Conservation (phyloP, 2,329 filamentous ascomycete species). For the Hypoxylon sp. region DNA sequence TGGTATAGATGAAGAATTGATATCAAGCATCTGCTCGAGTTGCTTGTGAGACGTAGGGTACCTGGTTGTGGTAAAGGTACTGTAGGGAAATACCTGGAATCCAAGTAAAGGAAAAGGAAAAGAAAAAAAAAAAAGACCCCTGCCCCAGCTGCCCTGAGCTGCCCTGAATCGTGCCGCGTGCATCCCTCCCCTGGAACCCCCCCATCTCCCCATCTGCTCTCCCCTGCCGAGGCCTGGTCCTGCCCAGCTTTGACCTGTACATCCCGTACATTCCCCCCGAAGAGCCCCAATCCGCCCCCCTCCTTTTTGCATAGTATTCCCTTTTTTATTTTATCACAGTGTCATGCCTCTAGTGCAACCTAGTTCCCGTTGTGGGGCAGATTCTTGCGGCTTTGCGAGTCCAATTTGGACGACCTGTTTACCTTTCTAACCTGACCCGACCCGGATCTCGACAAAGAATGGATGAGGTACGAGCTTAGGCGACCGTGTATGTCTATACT, state of each 20-base stretch:
- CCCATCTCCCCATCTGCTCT: no score
- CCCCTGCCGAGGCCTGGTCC: slow-evolving; percentile 19
- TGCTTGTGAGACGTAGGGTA: slow-evolving; percentile 7
- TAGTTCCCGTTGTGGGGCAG: slow-evolving; percentile 39
- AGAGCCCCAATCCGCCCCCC: no score
- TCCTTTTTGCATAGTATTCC: no score
- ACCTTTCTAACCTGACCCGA: background rate
- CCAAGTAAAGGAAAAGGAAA: no score
- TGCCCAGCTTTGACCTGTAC: no score
- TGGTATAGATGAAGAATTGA: slow-evolving; percentile 21
- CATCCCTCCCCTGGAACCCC: no score
- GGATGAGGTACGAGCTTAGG: no score
- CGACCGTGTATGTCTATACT: no score
- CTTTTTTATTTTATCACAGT: slow-evolving; percentile 23
- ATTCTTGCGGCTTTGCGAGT: slow-evolving; percentile 35
- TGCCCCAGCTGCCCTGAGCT: slow-evolving; percentile 17
- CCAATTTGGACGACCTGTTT: slow-evolving; percentile 33
- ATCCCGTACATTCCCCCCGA: slow-evolving; percentile 8
- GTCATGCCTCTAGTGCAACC: slow-evolving; percentile 35
- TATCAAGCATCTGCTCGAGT: slow-evolving; percentile 33
- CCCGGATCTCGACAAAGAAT: slow-evolving; percentile 9
- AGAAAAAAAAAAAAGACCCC: no score
- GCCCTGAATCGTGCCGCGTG: slow-evolving; percentile 23
- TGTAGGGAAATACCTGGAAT: no score
- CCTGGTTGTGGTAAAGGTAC: background rate